These are phyloP conservation scores for Kernera saxatilis DNA, from an alignment of 345 rosid genomes.

Conservation along the genomic window DNA sequence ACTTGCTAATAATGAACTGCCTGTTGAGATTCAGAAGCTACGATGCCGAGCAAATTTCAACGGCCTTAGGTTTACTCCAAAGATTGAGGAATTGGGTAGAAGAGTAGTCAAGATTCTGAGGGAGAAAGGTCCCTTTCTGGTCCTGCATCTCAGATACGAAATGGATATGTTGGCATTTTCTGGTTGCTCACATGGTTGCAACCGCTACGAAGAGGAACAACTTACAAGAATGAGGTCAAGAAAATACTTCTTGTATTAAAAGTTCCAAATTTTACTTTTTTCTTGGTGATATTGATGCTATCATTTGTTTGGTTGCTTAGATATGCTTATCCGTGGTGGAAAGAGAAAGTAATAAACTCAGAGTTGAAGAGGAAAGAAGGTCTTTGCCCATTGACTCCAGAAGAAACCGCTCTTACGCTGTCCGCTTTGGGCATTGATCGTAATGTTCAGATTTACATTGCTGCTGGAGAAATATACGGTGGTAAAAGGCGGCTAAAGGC, in stretches of 20 bases:
- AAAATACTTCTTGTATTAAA: not conserved
- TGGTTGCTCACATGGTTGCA: slow-evolving; percentile 95
- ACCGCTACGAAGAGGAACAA: slow-evolving; percentile 79
- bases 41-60: slow-evolving; percentile 88
- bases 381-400: slow-evolving; percentile 83
- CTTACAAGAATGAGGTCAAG: slow-evolving; percentile 91
- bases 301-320: slow-evolving; percentile 28
- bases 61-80: slow-evolving; percentile 82
- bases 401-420: slow-evolving; percentile 73
- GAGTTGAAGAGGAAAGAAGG: slow-evolving; percentile 83
- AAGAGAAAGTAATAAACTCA: slow-evolving; percentile 77
- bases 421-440: slow-evolving; percentile 70
- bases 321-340: slow-evolving; percentile 97
- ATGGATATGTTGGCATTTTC: slow-evolving; percentile 99
- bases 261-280: not conserved
- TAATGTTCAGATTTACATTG: slow-evolving; percentile 67
- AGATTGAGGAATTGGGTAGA: slow-evolving; percentile 88
- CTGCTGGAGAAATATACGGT: slow-evolving; percentile 84
- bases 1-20: slow-evolving; percentile 76
- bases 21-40: slow-evolving; percentile 79
- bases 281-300: not conserved
- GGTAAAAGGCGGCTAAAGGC: slow-evolving; percentile 67
- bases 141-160: slow-evolving; percentile 93
- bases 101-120: slow-evolving; percentile 70
- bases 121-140: slow-evolving; percentile 83